Evolutionary conservation across 805 yeast genomes (phyloP), one percentile per base, ranked within the genome.

Genomic region (Kurtzmaniella cleridarum): DNA sequence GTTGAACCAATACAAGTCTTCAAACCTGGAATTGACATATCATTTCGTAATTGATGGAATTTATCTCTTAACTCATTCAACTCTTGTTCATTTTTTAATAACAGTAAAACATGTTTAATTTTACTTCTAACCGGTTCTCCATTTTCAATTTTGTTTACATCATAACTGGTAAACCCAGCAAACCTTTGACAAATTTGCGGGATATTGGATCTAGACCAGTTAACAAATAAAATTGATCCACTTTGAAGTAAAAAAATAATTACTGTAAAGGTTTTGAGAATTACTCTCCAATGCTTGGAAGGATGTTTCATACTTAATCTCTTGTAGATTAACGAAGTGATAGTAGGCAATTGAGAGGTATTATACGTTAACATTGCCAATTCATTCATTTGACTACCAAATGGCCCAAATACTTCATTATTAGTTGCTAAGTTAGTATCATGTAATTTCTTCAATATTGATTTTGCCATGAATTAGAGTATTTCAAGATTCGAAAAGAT

Each of bases 361-460:
- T 66, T 55, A 39, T 61, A 65, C 0, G 84, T 68, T 16, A 76
- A 52, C 2, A 62, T 56, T 1, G 81, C 67, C 2, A 79, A 56
- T 36, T 76, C 78, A 41, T 71, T 71, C 51, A 79, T 59, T 42
- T 78, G 73, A 5, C 71, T 60, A n/a, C 78, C 74, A 6, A 75
- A 73, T 0, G 82, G 82, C 1, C 84, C 80, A 48, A 69, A 60
- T 1, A 69, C 62, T 41, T 77, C 81, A 41, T 66, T 67, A 45
- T 69, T 73, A 17, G 82, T 78, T 7, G 81, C 78, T 53, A 7
- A 13, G 29, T 29, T 8, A 23, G 30, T 32, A 11, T n/a, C 12
- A 27, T 39, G 31, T 30, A 16, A 39, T 16, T 34, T 5, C n/a
- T 13, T 18, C 15, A 7, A 7, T 15, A 30, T 13, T 12, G 18